Evolutionary conservation across 106 monocot genomes (phyloP), one percentile per base, ranked within the genome.

Genomic region (Acanthochlamys bracteata): DNA sequence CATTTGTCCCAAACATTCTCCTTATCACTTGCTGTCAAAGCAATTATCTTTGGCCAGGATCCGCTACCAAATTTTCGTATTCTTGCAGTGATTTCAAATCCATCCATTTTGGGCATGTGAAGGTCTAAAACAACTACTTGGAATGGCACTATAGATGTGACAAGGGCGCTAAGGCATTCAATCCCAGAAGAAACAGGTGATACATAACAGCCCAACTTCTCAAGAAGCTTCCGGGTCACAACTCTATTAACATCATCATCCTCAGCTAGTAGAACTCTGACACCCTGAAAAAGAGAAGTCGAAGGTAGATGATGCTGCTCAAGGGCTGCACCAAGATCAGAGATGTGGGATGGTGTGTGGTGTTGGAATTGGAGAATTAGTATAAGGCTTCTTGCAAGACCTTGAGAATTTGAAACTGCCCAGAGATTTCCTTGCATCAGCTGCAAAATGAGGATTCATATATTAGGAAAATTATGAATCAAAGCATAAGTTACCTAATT

Each of bases 341-440:
- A 54, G 42, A 20, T 24, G 26, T 24, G 55, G 23, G 41, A 46
- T 7, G 64, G 11, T 2, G 55, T 25, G 12, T 55, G 81, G 7
- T 42, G 73, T 57, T 73, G 79, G 45, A 84, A 70, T 4, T 65
- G 65, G 0, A 84, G 60, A 17, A 76, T 41, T 0, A 84, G 64
- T 13, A 45, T 80, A 66, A 73, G 68, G 64, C 64, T 70, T 57
- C 79, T 58, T 3, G 63, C 68, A 19, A 60, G 45, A 0, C 78
- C 78, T 49, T 75, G 67, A 8, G 75, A 69, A 47, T 78, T 69
- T 41, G 67, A 42, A 47, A 74, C 55, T 3, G 61, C 63, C 68
- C 67, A 77, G 39, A 85, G 63, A 42, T 74, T 77, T 0, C 84
- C 84, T 43, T 78, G 80, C 84, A 85, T 85, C 77, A 85, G 59